These are phyloP conservation scores for Peniophora sp. DNA, from an alignment of 1,284 basidiomycete species.

Conservation along the genomic window DNA sequence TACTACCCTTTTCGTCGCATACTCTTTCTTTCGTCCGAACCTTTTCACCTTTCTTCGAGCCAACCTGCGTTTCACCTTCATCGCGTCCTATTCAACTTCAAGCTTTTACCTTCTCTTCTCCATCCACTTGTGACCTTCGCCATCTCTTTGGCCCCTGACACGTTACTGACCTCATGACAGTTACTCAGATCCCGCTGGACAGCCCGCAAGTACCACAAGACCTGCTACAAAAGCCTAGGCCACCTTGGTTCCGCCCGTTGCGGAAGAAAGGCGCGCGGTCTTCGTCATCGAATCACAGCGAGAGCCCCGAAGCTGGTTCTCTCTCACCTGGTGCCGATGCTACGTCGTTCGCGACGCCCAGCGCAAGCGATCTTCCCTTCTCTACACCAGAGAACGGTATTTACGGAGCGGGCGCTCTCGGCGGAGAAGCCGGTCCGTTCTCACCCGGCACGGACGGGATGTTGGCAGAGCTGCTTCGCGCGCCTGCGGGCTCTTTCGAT, in stretches of 20 bases:
- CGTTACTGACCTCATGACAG: slow-evolving; percentile 28
- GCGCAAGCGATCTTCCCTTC: slow-evolving; percentile 54
- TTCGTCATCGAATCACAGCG: too few species aligned
- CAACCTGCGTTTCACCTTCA: not conserved
- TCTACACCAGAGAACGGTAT: slow-evolving; percentile 49
- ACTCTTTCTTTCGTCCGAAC: not conserved
- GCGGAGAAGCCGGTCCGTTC: slow-evolving; percentile 1
- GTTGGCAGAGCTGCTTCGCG: not conserved
- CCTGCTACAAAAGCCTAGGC: slow-evolving; percentile 45
- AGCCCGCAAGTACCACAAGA: slow-evolving; percentile 40
- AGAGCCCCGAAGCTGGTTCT: too few species aligned
- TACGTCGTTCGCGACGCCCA: slow-evolving; percentile 35
- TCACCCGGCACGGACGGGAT: not conserved
- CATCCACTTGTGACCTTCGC: not conserved
- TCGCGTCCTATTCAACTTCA: not conserved
- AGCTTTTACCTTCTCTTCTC: slow-evolving; percentile 2
- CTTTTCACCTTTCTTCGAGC: not conserved
- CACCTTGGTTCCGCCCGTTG: slow-evolving; percentile 82
- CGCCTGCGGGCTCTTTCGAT: slow-evolving; percentile 1
- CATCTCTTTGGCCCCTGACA: not conserved
- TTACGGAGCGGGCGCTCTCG: slow-evolving; percentile 16
- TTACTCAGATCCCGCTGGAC: slow-evolving; percentile 83
- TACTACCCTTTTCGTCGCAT: not conserved
- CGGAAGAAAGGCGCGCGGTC: slow-evolving; percentile 47
- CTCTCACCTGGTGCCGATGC: too few species aligned